Conservation (phyloP, 371 early-diverging fungal species). For the Capniomyces stellatus region DNA sequence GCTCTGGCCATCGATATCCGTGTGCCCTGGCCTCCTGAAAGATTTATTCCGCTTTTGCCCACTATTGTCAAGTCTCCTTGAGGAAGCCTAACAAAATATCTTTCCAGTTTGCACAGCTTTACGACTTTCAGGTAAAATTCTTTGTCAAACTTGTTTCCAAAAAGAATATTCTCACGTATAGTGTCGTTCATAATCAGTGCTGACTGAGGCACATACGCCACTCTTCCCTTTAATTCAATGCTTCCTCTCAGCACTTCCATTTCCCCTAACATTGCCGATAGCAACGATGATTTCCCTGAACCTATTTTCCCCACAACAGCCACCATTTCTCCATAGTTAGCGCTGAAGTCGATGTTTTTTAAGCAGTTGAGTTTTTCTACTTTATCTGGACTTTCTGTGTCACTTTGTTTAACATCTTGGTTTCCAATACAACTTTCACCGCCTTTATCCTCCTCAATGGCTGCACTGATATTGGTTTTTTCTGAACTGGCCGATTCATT, state of each 20-base stretch:
- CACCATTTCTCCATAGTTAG: slow-evolving; percentile 41
- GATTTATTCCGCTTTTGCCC: slow-evolving; percentile 74
- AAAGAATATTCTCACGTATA: slow-evolving; percentile 70
- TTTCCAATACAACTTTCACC: neutral
- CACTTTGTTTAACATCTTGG: neutral
- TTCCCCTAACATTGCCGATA: slow-evolving; percentile 72
- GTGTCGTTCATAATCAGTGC: slow-evolving; percentile 91
- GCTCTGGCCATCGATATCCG: slow-evolving; percentile 60
- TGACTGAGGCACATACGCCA: slow-evolving; percentile 75
- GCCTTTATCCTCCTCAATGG: neutral
- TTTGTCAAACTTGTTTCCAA: slow-evolving; percentile 60
- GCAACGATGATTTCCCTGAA: slow-evolving; percentile 66
- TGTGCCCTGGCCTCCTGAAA: slow-evolving; percentile 71
- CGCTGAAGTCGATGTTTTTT: slow-evolving; percentile 37
- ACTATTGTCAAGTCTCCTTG: slow-evolving; percentile 78
- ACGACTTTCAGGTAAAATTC: slow-evolving; percentile 41
- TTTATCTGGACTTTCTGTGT: too few species aligned
- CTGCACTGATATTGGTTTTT: neutral
- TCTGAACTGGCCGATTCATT: neutral
- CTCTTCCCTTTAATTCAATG: slow-evolving; percentile 47
- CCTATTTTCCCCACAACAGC: slow-evolving; percentile 76
- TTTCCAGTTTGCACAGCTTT: slow-evolving; percentile 35
- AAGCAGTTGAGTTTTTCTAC: too few species aligned
- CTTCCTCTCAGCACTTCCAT: slow-evolving; percentile 46
- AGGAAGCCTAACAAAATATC: slow-evolving; percentile 52